Percentiles rank a stretch among this genome's conserved stretches.
phyloP scores from a whole-genome alignment of 1,284 basidiomycete genomes.

The Cryptococcus sp. region DNA sequence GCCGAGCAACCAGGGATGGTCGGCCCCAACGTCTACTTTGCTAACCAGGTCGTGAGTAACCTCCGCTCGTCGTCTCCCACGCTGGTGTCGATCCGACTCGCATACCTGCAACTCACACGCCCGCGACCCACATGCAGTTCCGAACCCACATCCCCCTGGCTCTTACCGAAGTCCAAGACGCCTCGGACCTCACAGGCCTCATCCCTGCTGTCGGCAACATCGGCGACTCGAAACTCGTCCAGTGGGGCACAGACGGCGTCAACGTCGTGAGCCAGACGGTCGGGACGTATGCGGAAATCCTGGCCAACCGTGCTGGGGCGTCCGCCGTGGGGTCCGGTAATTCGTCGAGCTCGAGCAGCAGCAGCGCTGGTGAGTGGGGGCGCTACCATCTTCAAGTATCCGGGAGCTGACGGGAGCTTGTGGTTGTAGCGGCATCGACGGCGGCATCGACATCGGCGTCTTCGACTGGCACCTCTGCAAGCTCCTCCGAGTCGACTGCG shows the following conservation, averaged over 20 bases:
- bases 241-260: constrained; percentile 20
- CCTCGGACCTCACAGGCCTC: constrained; percentile 3
- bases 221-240: constrained; percentile 10
- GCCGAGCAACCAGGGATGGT: constrained; percentile 16
- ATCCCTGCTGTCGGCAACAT: constrained; percentile 16
- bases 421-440: not conserved
- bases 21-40: constrained; percentile 30
- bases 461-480: not conserved
- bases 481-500: not conserved
- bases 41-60: constrained; percentile 24
- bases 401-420: not conserved
- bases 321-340: not conserved
- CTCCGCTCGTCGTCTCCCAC: not conserved
- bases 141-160: constrained; percentile 20
- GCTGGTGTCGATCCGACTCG: not conserved
- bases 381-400: not conserved
- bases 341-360: not conserved
- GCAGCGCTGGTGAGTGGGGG: not conserved
- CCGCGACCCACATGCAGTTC: constrained; percentile 5
- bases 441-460: not conserved
- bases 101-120: not conserved
- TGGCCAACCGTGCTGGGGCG: constrained; percentile 3
- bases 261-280: constrained; percentile 9
- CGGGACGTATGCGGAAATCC: constrained; percentile 10
- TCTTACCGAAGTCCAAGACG: constrained; percentile 6